Conservation (phyloP, 495 filamentous ascomycete genomes). For the Parachaetomium inaequale region DNA sequence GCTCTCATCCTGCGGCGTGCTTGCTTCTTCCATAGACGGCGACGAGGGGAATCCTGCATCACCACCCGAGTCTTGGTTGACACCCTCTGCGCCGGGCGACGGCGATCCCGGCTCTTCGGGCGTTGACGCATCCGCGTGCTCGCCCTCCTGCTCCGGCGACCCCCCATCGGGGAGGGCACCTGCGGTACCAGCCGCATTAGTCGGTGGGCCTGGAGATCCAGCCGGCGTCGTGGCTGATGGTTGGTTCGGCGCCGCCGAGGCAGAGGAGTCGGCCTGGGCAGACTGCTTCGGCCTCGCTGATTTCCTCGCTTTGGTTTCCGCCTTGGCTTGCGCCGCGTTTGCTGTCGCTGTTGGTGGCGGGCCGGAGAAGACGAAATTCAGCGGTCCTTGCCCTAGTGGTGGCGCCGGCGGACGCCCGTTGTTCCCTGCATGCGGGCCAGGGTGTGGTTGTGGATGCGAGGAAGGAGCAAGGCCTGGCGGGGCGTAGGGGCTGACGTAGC, state of each 20-base stretch:
- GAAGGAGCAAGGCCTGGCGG: neutral
- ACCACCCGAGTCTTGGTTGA: too few species aligned
- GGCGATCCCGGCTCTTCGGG: too few species aligned
- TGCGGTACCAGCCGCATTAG: neutral
- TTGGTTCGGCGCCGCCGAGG: neutral
- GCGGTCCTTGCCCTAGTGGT: neutral
- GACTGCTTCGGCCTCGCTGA: neutral
- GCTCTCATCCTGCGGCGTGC: too few species aligned
- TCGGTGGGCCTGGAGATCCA: neutral
- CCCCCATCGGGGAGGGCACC: too few species aligned
- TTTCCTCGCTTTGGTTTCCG: neutral
- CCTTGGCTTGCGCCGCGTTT: neutral
- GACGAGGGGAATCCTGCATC: too few species aligned
- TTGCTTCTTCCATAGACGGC: too few species aligned
- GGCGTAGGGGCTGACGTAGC: conserved; percentile 7
- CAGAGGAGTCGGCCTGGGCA: neutral
- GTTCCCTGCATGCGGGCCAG: too few species aligned
- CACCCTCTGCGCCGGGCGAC: too few species aligned
- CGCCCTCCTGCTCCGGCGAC: too few species aligned
- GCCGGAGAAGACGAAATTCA: neutral
- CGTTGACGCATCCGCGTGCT: too few species aligned
- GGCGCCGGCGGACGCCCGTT: neutral
- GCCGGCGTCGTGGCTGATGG: neutral
- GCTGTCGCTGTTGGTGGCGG: neutral
- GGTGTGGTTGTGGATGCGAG: neutral